phyloP scores from a whole-genome alignment of 495 filamentous ascomycete species.

The Penicillium turbatum region DNA sequence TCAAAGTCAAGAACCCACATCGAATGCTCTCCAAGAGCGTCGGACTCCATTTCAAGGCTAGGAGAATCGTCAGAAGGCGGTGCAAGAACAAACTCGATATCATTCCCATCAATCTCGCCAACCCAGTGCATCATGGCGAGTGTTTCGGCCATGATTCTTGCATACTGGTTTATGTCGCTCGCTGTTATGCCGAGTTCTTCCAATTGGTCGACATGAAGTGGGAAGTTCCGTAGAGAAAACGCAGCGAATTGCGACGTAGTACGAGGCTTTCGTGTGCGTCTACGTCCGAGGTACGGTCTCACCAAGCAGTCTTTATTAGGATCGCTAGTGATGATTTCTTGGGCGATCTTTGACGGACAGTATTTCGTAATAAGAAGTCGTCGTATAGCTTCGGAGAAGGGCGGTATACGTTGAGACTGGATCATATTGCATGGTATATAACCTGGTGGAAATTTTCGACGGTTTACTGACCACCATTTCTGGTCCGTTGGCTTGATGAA shows the following conservation, averaged over 20 bases:
- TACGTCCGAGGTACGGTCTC: constrained; percentile 43
- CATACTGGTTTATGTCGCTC: constrained; percentile 15
- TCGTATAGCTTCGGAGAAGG: constrained; percentile 24
- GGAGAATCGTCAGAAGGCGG: too few relatives aligned
- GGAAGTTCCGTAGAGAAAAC: constrained; percentile 46
- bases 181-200: constrained; percentile 32
- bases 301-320: constrained; percentile 44
- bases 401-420: constrained; percentile 38
- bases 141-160: constrained; percentile 39
- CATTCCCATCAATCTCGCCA: constrained; percentile 40
- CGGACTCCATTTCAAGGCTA: constrained; percentile 14
- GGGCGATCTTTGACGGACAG: constrained; percentile 22
- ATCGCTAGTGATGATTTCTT: constrained; percentile 24
- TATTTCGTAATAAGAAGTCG: constrained; percentile 30
- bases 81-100: constrained; percentile 50
- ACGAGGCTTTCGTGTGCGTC: constrained; percentile 8
- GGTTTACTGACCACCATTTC: constrained; percentile 31
- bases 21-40: too few relatives aligned
- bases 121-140: constrained; percentile 46
- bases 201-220: constrained; percentile 47
- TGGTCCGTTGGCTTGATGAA: constrained; percentile 22
- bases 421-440: constrained; percentile 39
- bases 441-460: constrained; percentile 23
- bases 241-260: constrained; percentile 6
- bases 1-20: constrained; percentile 48